These are phyloP conservation scores for Aspergillus carlsbadensis DNA, from an alignment of 495 filamentous ascomycete genomes.

Conservation along the genomic window DNA sequence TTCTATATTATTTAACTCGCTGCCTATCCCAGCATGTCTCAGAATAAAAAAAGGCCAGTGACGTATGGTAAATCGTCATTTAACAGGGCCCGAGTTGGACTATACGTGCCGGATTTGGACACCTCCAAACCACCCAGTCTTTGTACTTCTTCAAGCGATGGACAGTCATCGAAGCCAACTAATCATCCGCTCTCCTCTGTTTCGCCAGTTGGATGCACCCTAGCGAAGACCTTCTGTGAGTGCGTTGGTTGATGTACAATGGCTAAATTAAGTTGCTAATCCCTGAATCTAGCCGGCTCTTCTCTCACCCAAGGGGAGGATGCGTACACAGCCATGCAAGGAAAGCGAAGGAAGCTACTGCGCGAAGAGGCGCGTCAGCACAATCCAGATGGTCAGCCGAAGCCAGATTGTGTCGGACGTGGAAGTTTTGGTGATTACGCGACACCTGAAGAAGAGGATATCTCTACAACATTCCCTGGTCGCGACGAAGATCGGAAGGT, in stretches of 20 bases:
- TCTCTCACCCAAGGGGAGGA: background rate
- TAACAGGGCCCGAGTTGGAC: background rate
- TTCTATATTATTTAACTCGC: background rate
- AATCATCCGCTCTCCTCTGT: background rate
- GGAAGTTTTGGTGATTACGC: background rate
- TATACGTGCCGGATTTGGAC: background rate
- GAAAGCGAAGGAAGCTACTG: conserved; percentile 7
- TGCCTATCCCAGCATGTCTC: conserved; percentile 7
- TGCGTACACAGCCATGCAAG: background rate
- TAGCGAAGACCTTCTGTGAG: background rate
- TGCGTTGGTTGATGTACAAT: background rate
- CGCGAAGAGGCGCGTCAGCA: background rate
- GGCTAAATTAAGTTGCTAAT: background rate
- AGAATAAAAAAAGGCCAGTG: conserved; percentile 12
- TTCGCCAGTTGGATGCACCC: background rate
- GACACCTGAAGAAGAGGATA: background rate
- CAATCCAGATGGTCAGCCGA: background rate
- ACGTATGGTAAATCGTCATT: conserved; percentile 16
- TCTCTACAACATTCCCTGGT: background rate
- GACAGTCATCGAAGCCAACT: background rate
- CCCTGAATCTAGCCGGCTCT: background rate
- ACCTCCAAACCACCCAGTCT: background rate
- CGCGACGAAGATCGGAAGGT: background rate
- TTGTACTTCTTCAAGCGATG: background rate
- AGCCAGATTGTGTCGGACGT: background rate